Percentiles rank a stretch among this genome's conserved stretches.
Conservation (phyloP, 768 basidiomycete species). For the Tulasnella sp. region DNA sequence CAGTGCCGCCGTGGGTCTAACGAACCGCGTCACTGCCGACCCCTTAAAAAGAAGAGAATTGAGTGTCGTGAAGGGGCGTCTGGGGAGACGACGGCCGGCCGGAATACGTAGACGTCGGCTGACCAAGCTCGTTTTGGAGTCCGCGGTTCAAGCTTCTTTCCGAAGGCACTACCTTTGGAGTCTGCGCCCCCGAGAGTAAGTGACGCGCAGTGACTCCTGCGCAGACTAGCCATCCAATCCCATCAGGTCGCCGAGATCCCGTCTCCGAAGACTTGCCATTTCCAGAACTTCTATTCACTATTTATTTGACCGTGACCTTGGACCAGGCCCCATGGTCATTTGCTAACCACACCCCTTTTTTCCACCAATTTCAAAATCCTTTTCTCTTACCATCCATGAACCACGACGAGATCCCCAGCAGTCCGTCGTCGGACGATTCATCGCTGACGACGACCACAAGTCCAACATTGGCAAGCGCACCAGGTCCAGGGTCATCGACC, state of each 20-base stretch:
- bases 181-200: neutral
- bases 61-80: neutral
- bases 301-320: neutral
- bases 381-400: neutral
- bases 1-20: neutral
- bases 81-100: neutral
- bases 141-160: neutral
- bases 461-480: neutral
- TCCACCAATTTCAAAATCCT: neutral
- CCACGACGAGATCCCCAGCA: neutral
- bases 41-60: neutral
- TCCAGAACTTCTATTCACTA: neutral
- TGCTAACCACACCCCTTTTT: neutral
- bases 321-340: neutral
- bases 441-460: neutral
- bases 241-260: neutral
- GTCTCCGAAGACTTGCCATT: neutral
- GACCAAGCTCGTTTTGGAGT: neutral
- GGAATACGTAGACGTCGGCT: neutral
- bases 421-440: neutral
- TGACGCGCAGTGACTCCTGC: neutral
- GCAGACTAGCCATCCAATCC: neutral
- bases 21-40: neutral
- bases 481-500: slow-evolving; percentile 3
- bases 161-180: neutral